A percentile compares a stretch with the other conserved stretches of the same genome.
These are phyloP conservation scores for Asterophora lycoperdoides DNA, from an alignment of 768 basidiomycete genomes.

Conservation along the genomic window DNA sequence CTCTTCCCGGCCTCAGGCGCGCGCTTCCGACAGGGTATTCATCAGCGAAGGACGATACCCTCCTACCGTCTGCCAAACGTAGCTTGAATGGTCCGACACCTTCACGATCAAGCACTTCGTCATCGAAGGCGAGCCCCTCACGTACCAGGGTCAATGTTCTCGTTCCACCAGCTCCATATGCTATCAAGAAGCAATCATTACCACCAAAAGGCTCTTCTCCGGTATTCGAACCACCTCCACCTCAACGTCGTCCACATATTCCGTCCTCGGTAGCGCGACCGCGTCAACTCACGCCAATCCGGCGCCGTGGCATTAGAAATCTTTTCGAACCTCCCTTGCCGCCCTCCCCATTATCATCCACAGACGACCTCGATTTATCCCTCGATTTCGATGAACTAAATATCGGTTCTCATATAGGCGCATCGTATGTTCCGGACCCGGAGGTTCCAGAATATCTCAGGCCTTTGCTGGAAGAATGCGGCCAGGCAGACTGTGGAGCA, in stretches of 20 bases:
- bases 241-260: constrained; percentile 18
- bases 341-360: constrained; percentile 45
- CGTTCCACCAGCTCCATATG: constrained; percentile 37
- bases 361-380: constrained; percentile 53
- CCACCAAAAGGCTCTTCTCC: constrained; percentile 12
- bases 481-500: constrained; percentile 54
- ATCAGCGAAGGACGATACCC: constrained; percentile 28
- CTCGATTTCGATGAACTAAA: constrained; percentile 44
- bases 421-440: constrained; percentile 19
- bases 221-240: constrained; percentile 8
- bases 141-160: constrained; percentile 35
- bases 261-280: constrained; percentile 37
- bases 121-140: constrained; percentile 12
- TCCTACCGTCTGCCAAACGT: constrained; percentile 6
- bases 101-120: constrained; percentile 9
- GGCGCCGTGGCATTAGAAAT: constrained; percentile 35
- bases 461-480: constrained; percentile 68
- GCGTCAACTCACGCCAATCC: constrained; percentile 70
- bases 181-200: constrained; percentile 18
- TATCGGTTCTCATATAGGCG: constrained; percentile 24
- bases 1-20: constrained; percentile 18
- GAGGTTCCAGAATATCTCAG: constrained; percentile 49
- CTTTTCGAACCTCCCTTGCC: constrained; percentile 45
- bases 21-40: constrained; percentile 36
- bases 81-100: constrained; percentile 9